Conservation (phyloP, 768 basidiomycete genomes). For the Suillus alpinus region DNA sequence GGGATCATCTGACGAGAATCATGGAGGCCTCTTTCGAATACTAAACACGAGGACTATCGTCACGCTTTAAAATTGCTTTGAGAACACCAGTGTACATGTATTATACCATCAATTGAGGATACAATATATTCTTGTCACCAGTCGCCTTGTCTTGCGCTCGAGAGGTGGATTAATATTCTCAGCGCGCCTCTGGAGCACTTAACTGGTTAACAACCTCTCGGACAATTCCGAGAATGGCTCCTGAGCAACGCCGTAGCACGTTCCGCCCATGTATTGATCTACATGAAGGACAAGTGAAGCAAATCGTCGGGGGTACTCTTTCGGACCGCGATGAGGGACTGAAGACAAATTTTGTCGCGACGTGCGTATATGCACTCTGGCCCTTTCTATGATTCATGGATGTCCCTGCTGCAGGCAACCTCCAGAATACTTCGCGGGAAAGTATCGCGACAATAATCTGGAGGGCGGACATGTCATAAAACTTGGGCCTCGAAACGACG, state of each 20-base stretch:
- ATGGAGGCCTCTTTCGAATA: conserved; percentile 80
- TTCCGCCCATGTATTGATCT: conserved; percentile 97
- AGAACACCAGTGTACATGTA: background rate
- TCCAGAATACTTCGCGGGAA: conserved; percentile 71
- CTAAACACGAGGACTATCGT: conserved; percentile 28
- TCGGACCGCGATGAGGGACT: conserved; percentile 63
- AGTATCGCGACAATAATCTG: conserved; percentile 70
- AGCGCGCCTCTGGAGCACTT: background rate
- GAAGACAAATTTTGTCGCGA: conserved; percentile 89
- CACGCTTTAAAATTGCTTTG: conserved; percentile 4
- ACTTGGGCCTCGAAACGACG: conserved; percentile 86
- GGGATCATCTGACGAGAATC: conserved; percentile 77
- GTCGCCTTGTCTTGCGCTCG: background rate
- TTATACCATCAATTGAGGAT: background rate
- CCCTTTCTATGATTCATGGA: background rate
- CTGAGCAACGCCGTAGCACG: conserved; percentile 34
- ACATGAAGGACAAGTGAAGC: conserved; percentile 94
- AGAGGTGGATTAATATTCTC: background rate
- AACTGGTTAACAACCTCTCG: background rate
- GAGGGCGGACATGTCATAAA: conserved; percentile 95
- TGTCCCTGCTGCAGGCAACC: conserved; percentile 52
- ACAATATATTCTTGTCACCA: background rate
- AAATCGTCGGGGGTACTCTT: conserved; percentile 95
- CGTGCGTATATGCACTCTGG: conserved; percentile 42
- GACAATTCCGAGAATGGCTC: conserved; percentile 17